A percentile compares a stretch with the other conserved stretches of the same genome.
Conservation (phyloP, 345 rosid species). For the Salix dunnii region DNA sequence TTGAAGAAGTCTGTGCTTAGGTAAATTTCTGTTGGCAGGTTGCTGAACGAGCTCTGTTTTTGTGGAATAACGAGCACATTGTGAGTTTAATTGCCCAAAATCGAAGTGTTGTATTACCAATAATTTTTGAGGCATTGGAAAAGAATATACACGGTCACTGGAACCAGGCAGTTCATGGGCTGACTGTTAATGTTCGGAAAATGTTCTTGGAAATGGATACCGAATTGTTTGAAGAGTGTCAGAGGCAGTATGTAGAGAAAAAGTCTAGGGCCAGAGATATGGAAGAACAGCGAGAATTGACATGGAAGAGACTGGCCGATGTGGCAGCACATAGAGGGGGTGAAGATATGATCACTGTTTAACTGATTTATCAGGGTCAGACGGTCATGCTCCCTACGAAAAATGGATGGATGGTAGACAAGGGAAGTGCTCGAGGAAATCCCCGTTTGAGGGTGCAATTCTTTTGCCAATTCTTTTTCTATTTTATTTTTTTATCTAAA, state of each 20-base stretch:
- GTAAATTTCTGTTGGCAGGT: constrained; percentile 48
- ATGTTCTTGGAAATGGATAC: constrained; percentile 88
- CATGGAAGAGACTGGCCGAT: constrained; percentile 78
- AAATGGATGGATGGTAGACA: constrained; percentile 5
- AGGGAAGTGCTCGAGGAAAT: constrained; percentile 6
- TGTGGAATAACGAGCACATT: constrained; percentile 90
- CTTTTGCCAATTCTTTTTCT: constrained; percentile 11
- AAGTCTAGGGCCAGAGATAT: constrained; percentile 50
- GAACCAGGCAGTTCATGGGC: constrained; percentile 87
- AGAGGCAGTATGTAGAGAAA: constrained; percentile 60
- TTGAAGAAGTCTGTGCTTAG: constrained; percentile 11
- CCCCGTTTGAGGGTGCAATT: constrained; percentile 37
- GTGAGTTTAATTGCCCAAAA: constrained; percentile 77
- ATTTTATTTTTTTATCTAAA: constrained; percentile 11
- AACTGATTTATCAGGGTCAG: constrained; percentile 14
- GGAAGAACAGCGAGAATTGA: constrained; percentile 61
- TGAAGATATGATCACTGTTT: constrained; percentile 49
- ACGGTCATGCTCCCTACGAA: constrained; percentile 7
- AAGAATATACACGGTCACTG: constrained; percentile 70
- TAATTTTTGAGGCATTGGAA: constrained; percentile 74
- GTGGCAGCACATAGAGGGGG: constrained; percentile 54
- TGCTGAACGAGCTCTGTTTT: constrained; percentile 81
- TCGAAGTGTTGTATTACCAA: constrained; percentile 56
- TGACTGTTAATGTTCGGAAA: constrained; percentile 64
- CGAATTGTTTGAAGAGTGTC: constrained; percentile 75